A percentile compares a stretch with the other conserved stretches of the same genome.
These are phyloP conservation scores for Terana coerulea DNA, from an alignment of 768 basidiomycete species.

Conservation along the genomic window DNA sequence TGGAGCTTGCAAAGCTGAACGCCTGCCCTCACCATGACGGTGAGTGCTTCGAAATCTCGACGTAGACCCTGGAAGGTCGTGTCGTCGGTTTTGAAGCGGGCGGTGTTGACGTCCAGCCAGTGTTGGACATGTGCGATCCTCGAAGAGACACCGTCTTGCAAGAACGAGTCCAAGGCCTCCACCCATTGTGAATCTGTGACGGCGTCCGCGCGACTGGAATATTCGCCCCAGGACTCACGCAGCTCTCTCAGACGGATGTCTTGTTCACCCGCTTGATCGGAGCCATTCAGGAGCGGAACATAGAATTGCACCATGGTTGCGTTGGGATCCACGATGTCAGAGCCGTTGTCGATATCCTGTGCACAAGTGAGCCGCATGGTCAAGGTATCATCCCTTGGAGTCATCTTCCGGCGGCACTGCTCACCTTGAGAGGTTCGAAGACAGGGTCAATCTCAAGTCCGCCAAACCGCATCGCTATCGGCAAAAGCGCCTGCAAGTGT, in stretches of 20 bases:
- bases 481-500: constrained; percentile 37
- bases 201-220: constrained; percentile 30
- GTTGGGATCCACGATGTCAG: constrained; percentile 30
- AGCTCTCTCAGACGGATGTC: constrained; percentile 23
- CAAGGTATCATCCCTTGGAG: too few species aligned
- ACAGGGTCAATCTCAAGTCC: constrained; percentile 42
- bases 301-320: constrained; percentile 38
- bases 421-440: constrained; percentile 48
- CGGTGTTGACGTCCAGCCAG: constrained; percentile 49
- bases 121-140: constrained; percentile 44
- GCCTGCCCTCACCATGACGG: constrained; percentile 42
- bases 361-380: background rate
- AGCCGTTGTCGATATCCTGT: constrained; percentile 53
- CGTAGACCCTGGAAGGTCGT: constrained; percentile 43
- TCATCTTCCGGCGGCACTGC: too few species aligned
- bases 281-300: constrained; percentile 16
- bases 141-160: constrained; percentile 36
- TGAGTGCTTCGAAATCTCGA: constrained; percentile 37
- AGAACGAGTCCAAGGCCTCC: constrained; percentile 31
- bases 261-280: constrained; percentile 16
- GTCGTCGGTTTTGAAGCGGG: constrained; percentile 41
- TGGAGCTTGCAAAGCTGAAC: constrained; percentile 46
- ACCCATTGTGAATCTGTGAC: constrained; percentile 41
- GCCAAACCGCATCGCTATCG: constrained; percentile 46
- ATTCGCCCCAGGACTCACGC: constrained; percentile 26